phyloP scores from a whole-genome alignment of 805 yeast species.

The Nadsonia fulvescens region DNA sequence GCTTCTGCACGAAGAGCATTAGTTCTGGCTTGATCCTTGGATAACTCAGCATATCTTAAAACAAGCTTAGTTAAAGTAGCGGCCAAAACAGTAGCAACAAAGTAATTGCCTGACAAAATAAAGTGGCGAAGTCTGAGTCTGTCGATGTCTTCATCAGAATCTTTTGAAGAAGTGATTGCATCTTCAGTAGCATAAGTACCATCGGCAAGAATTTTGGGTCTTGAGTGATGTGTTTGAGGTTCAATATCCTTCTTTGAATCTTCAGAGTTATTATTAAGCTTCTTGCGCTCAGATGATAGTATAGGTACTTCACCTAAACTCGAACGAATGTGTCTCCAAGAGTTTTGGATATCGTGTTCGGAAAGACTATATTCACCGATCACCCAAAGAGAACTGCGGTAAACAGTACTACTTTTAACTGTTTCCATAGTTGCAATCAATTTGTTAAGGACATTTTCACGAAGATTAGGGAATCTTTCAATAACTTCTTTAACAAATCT shows the following conservation, averaged over 20 bases:
- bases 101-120: conserved; percentile 75
- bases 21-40: conserved; percentile 31
- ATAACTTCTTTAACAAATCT: conserved; percentile 87
- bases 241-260: conserved; percentile 20
- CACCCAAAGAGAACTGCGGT: conserved; percentile 89
- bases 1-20: conserved; percentile 93
- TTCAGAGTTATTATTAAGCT: conserved; percentile 21
- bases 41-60: conserved; percentile 46
- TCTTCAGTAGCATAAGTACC: conserved; percentile 97
- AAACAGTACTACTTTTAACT: conserved; percentile 75
- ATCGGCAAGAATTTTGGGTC: conserved; percentile 88
- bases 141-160: conserved; percentile 17
- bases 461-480: conserved; percentile 72
- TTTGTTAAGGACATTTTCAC: conserved; percentile 43
- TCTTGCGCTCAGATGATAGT: conserved; percentile 47
- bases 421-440: conserved; percentile 43
- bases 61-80: conserved; percentile 80
- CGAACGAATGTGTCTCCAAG: conserved; percentile 75
- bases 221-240: conserved; percentile 20
- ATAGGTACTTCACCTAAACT: conserved; percentile 88
- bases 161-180: conserved; percentile 33
- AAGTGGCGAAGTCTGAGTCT: conserved; percentile 64
- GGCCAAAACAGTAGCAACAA: conserved; percentile 73
- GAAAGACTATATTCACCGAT: conserved; percentile 78
- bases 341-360: conserved; percentile 51